Evolutionary conservation across 495 filamentous ascomycete genomes (phyloP).

Genomic region (Staphylotrichum longicolle): DNA sequence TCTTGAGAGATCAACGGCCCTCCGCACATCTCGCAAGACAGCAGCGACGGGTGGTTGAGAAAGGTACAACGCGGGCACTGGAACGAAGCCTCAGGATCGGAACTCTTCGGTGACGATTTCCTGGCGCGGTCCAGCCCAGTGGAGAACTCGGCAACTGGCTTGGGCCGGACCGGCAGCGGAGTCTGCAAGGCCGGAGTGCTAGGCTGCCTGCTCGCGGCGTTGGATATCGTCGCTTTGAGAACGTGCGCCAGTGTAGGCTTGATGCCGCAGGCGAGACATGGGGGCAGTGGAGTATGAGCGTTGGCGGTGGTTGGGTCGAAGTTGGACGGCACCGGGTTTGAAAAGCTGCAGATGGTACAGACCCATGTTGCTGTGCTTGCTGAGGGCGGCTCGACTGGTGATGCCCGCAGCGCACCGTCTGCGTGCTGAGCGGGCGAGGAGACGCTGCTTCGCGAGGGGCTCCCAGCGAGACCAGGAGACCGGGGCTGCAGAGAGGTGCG

Average conservation of each 20-base stretch:
- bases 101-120: constrained; percentile 10
- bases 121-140: not conserved
- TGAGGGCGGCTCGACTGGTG: constrained; percentile 48
- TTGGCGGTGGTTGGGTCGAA: constrained; percentile 81
- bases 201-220: constrained; percentile 54
- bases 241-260: constrained; percentile 79
- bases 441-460: constrained; percentile 44
- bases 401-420: constrained; percentile 49
- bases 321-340: constrained; percentile 91
- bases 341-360: constrained; percentile 94
- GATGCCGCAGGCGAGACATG: constrained; percentile 92
- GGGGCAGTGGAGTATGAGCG: constrained; percentile 70
- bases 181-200: constrained; percentile 27
- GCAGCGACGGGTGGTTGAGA: constrained; percentile 82
- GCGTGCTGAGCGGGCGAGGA: constrained; percentile 49
- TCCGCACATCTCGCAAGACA: constrained; percentile 88
- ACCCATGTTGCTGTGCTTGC: constrained; percentile 83
- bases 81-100: constrained; percentile 46
- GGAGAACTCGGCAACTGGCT: constrained; percentile 20
- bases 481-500: constrained; percentile 50
- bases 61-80: constrained; percentile 92
- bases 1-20: constrained; percentile 65
- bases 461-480: constrained; percentile 35
- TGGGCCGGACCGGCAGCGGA: constrained; percentile 31
- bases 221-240: constrained; percentile 78